Evolutionary conservation across 139 green algal genomes (phyloP).

Genomic region (Coelastrella sp.): DNA sequence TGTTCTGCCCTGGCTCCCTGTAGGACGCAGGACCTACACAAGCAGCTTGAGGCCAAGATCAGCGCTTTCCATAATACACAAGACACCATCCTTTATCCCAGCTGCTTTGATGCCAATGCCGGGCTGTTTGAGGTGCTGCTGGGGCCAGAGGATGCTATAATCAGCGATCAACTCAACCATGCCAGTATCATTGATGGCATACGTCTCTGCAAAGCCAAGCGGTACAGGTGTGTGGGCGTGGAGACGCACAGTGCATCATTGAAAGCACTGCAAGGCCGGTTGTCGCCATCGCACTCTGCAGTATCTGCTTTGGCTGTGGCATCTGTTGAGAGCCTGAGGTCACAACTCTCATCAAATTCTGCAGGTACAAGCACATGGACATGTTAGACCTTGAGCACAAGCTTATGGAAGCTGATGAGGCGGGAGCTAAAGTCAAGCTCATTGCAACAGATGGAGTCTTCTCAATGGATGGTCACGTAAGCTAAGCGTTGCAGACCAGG

Average conservation of each 20-base stretch:
- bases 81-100: constrained; percentile 77
- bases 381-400: constrained; percentile 69
- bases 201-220: constrained; percentile 73
- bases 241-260: neutral
- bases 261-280: neutral
- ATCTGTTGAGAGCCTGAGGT: too few relatives aligned
- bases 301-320: too few relatives aligned
- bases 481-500: constrained; percentile 39
- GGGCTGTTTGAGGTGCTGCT: constrained; percentile 82
- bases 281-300: neutral
- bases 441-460: constrained; percentile 79
- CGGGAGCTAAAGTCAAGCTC: constrained; percentile 63
- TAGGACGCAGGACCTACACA: constrained; percentile 71
- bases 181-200: constrained; percentile 85
- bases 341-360: neutral
- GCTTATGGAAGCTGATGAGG: constrained; percentile 60
- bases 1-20: neutral
- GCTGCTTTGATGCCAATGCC: constrained; percentile 82
- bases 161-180: constrained; percentile 82
- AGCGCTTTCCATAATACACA: constrained; percentile 68
- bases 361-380: constrained; percentile 70
- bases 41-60: constrained; percentile 71
- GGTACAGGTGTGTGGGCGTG: constrained; percentile 29
- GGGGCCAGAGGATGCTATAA: constrained; percentile 69
- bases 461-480: constrained; percentile 77